Conservation (phyloP, 768 basidiomycete genomes). For the Thelephora ganbajun region DNA sequence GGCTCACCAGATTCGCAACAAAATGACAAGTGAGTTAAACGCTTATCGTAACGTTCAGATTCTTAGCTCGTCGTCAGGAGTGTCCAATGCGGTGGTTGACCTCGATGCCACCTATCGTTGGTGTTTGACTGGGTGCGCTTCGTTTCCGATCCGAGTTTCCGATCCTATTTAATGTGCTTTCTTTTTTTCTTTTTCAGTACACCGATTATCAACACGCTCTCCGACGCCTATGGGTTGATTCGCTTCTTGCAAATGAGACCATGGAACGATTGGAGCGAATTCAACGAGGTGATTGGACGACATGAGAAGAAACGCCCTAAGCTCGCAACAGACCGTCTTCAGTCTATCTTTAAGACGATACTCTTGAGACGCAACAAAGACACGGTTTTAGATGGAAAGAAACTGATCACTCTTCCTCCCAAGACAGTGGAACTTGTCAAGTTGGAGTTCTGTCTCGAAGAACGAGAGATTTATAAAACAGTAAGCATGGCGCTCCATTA, state of each 20-base stretch:
- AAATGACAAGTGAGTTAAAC: conserved; percentile 27
- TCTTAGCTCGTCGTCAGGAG: conserved; percentile 19
- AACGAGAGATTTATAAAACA: conserved; percentile 48
- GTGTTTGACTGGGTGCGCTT: conserved; percentile 45
- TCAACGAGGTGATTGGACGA: conserved; percentile 17
- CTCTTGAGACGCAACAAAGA: conserved; percentile 42
- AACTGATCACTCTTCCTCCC: conserved; percentile 47
- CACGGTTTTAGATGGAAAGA: conserved; percentile 43
- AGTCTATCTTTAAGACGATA: conserved; percentile 39
- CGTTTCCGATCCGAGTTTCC: too few species aligned
- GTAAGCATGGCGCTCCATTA: conserved; percentile 13
- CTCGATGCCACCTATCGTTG: conserved; percentile 43
- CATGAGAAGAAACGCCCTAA: conserved; percentile 38
- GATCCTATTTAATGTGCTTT: too few species aligned
- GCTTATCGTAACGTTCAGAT: neutral
- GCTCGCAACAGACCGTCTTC: conserved; percentile 45
- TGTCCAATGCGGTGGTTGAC: conserved; percentile 39
- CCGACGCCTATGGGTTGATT: conserved; percentile 35
- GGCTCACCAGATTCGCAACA: conserved; percentile 32
- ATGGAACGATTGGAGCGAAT: conserved; percentile 27
- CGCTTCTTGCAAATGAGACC: conserved; percentile 27
- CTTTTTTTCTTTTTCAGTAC: conserved; percentile 23
- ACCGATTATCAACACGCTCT: conserved; percentile 47
- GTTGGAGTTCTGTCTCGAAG: conserved; percentile 46
- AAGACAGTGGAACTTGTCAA: conserved; percentile 37